A percentile compares a stretch with the other conserved stretches of the same genome.
Evolutionary conservation across 441 rosid genomes (phyloP).

Genomic region (Syzygium syzygioides): DNA sequence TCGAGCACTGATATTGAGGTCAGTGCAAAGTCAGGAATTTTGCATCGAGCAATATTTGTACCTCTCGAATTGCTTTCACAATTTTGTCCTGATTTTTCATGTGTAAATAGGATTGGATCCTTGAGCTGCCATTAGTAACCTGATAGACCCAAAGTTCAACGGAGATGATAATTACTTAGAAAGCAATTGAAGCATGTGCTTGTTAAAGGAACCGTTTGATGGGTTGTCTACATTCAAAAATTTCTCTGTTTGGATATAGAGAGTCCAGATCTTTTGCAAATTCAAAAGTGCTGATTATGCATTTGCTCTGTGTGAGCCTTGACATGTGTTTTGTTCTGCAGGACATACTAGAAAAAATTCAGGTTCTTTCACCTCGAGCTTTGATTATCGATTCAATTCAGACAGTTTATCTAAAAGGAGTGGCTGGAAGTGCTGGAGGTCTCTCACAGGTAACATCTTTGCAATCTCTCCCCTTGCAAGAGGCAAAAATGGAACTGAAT

Average conservation of each 20-base stretch:
- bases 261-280: not conserved
- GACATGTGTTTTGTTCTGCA: slow-evolving; percentile 17
- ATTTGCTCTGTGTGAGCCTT: not conserved
- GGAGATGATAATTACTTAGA: not conserved
- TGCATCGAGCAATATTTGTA: not conserved
- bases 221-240: not conserved
- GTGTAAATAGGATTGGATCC: not conserved
- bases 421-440: slow-evolving; percentile 74
- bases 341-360: slow-evolving; percentile 70
- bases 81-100: not conserved
- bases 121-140: not conserved
- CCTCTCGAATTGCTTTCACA: not conserved
- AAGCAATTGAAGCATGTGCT: not conserved
- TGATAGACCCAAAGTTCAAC: not conserved
- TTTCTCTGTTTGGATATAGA: not conserved
- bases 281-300: not conserved
- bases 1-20: slow-evolving; percentile 95
- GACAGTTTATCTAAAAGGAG: slow-evolving; percentile 66
- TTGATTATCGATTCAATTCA: slow-evolving; percentile 85
- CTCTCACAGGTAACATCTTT: slow-evolving; percentile 52
- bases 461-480: not conserved
- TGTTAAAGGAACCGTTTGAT: not conserved
- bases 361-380: slow-evolving; percentile 61
- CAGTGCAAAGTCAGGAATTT: not conserved
- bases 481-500: not conserved